Base-by-base conservation (phyloP, 495 filamentous ascomycete genomes). In the Hypoxylon lienhwacheense region DNA sequence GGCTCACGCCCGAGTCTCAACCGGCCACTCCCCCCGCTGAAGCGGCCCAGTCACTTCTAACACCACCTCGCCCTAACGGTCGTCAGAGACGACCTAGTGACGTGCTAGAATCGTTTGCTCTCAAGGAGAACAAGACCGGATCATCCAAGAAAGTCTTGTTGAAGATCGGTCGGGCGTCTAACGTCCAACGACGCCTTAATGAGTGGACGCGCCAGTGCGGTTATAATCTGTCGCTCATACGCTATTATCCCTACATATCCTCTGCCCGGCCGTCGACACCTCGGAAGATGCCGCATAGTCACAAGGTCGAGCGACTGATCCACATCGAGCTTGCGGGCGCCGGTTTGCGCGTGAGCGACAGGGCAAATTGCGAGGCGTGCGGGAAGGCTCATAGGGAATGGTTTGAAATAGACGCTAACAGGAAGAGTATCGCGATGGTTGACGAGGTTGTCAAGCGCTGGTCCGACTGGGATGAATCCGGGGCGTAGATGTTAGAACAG, bases 201-300 rank as follows among this genome's bases (percentile, higher is more conserved):
- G 87, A 97, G 70, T 97, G 95, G 93, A 82, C 83, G 10, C 81
- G 85, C 16, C 95, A 97, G 73, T 99, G 95, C 72, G 88, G 86
- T 1, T 87, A 96, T 67, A 82, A 91, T 41, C 71, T 96, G 7
- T 87, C 86, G 5, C 75, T 99, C 12, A 84, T 97, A 22, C 83
- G 95, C 8, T 97, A 86, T 66, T 99, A 99, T 65, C 93, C 93
- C 2, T 89, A 96, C 67, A 76, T 85, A 0, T 71, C 87, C 14
- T 85, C 85, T 0, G 60, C 21, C 53, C 62, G 22, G 41, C 54
- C 32, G 43, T 59, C 50, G 10, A 55, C 66, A 21, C 73, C 78
- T 17, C 71, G 78, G n/a, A 96, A 92, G 64, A 85, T 96, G 5
- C 89, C 89, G 1, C 87, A 91, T 72, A 87, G 83, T 15, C 85